Conservation (phyloP, 352 stramenopile genomes). For the Phytophthora chlamydospora region DNA sequence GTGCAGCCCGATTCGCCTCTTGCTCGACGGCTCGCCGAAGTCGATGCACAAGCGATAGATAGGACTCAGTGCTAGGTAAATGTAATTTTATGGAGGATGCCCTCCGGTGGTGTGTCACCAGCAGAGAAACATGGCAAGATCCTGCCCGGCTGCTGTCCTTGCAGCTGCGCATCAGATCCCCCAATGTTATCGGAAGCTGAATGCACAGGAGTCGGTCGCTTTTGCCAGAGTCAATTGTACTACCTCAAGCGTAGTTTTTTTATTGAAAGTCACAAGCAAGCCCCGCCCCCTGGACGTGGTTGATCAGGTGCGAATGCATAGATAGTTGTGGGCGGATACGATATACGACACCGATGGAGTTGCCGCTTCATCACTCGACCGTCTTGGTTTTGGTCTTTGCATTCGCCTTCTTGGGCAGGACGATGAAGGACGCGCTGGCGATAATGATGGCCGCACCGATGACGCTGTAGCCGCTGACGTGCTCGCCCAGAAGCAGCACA, state of each 20-base stretch:
- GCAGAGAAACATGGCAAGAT: conserved; percentile 13
- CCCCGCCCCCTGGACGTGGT: too few relatives aligned
- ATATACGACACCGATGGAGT: not conserved
- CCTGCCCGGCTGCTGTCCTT: conserved; percentile 12
- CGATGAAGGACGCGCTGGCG: conserved; percentile 56
- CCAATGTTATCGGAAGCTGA: conserved; percentile 8
- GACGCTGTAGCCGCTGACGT: conserved; percentile 66
- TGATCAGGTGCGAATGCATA: not conserved
- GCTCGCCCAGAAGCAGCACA: conserved; percentile 48
- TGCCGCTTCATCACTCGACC: conserved; percentile 16
- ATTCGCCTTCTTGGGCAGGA: conserved; percentile 36
- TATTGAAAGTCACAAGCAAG: too few relatives aligned
- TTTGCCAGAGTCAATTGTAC: conserved; percentile 4
- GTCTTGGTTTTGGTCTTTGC: conserved; percentile 21
- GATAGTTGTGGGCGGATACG: not conserved
- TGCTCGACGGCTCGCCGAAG: not conserved
- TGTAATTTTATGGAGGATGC: conserved; percentile 32
- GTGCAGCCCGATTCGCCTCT: conserved; percentile 9
- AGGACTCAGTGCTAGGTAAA: conserved; percentile 23
- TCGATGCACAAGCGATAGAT: conserved; percentile 4
- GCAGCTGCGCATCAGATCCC: conserved; percentile 21
- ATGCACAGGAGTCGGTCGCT: conserved; percentile 14
- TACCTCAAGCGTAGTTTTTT: too few relatives aligned
- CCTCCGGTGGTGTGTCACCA: conserved; percentile 8
- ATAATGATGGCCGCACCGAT: conserved; percentile 67